Evolutionary conservation across 2,329 filamentous ascomycete species (phyloP).

Genomic region (Xylaria sp.): DNA sequence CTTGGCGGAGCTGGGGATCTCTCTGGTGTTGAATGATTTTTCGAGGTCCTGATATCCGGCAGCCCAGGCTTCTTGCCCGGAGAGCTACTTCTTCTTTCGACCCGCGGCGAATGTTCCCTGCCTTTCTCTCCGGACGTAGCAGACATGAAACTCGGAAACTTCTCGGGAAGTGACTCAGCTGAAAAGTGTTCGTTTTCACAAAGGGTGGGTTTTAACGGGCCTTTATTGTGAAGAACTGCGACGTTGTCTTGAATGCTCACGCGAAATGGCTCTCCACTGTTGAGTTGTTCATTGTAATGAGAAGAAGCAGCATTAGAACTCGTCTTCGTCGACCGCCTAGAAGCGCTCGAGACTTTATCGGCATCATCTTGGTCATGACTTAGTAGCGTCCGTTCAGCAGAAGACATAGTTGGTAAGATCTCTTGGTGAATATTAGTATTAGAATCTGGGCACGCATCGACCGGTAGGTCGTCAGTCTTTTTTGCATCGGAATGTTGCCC

Average conservation of each 20-base stretch:
- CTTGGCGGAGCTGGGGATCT: conserved; percentile 6
- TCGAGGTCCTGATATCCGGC: not conserved
- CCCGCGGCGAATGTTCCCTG: not conserved
- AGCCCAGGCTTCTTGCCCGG: not conserved
- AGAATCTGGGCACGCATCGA: not conserved
- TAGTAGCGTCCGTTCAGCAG: conserved; percentile 1
- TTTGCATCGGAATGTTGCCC: not conserved
- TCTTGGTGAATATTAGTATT: not conserved
- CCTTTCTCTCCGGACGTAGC: not conserved
- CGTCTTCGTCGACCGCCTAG: not conserved
- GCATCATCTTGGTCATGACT: conserved; percentile 1
- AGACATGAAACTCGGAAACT: conserved; percentile 13
- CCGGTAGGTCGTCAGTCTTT: not conserved
- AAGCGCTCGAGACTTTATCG: not conserved
- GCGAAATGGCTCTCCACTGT: not conserved
- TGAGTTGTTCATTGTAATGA: not conserved
- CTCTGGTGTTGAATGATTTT: not conserved
- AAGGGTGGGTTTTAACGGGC: conserved; percentile 1
- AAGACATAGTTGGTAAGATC: not conserved
- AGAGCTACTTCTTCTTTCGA: not conserved
- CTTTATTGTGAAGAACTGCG: not conserved
- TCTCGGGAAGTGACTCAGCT: not conserved
- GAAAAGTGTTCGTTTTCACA: conserved; percentile 8
- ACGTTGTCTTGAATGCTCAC: conserved; percentile 1
- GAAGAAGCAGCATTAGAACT: not conserved